These are phyloP conservation scores for Cryptococcus sp. DNA, from an alignment of 1,284 basidiomycete genomes.

Conservation along the genomic window DNA sequence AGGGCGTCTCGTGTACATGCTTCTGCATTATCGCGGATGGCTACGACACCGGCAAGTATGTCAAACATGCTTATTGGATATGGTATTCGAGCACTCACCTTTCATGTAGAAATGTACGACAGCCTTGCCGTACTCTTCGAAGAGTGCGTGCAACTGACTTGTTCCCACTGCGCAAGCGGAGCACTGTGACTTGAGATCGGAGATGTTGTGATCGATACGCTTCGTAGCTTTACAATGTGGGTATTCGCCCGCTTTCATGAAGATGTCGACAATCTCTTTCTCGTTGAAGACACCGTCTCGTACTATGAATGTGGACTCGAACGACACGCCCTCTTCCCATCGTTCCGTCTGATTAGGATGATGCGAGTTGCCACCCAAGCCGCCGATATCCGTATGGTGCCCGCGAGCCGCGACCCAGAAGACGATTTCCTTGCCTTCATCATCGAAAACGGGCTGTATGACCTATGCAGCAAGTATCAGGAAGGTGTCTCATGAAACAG, in stretches of 20 bases:
- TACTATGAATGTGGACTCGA: slow-evolving; percentile 59
- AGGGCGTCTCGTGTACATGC: slow-evolving; percentile 16
- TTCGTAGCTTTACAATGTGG: slow-evolving; percentile 9
- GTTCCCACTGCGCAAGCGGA: slow-evolving; percentile 46
- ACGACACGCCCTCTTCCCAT: slow-evolving; percentile 55
- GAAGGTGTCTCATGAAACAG: background rate
- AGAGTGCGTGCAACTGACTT: slow-evolving; percentile 38
- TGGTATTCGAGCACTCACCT: background rate
- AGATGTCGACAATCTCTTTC: slow-evolving; percentile 72
- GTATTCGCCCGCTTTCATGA: slow-evolving; percentile 61
- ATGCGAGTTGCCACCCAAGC: slow-evolving; percentile 31
- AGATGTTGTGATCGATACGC: slow-evolving; percentile 14
- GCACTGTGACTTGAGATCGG: slow-evolving; percentile 30
- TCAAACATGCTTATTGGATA: background rate
- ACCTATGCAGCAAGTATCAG: background rate
- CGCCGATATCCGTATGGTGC: slow-evolving; percentile 55
- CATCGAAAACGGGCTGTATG: slow-evolving; percentile 45
- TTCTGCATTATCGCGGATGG: slow-evolving; percentile 18
- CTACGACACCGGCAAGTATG: background rate
- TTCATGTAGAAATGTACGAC: slow-evolving; percentile 27
- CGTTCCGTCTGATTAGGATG: slow-evolving; percentile 54
- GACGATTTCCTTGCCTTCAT: slow-evolving; percentile 33
- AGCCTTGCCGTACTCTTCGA: slow-evolving; percentile 57
- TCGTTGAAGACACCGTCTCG: slow-evolving; percentile 45
- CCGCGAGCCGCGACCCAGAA: slow-evolving; percentile 49